Evolutionary conservation across 2,329 filamentous ascomycete species (phyloP), one percentile per base, ranked within the genome.

Genomic region (Rhexocercosporidium sp.): DNA sequence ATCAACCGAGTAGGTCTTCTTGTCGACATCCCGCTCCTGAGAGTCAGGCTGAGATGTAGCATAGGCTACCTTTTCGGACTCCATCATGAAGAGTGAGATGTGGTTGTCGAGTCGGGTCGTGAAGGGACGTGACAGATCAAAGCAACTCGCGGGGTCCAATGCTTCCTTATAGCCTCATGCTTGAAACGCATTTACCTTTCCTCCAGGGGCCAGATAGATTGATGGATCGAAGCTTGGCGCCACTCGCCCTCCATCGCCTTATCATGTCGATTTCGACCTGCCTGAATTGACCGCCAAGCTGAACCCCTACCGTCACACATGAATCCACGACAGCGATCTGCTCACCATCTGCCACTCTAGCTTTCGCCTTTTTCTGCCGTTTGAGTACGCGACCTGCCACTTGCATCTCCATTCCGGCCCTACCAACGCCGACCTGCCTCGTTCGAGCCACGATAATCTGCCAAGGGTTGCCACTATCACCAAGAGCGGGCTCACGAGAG

Each of bases 1-100:
- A 57, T 57, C 54, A 41, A 57, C 54, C 54, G 54, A 57, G 54
- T 57, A 57, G 34, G 34, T 41, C n/a, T 57, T 41, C 54, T 57
- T 57, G 54, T 57, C 54, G 20, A 37, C 31, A 56, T 57, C 54
- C 34, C 31, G 54, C 31, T 57, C 54, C 54, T 57, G 54, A 57
- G 54, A 57, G 34, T 57, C 54, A 39, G 54, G 54, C 31, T 39
- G 54, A 25, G 54, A 57, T 6, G 54, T 25, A 25, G 54, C 54
- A 22, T 57, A 57, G 54, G 31, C 54, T 57, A 57, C 54, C 54
- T 57, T 57, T 57, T 57, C 54, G 20, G 54, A 57, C 31, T 39
- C 54, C 54, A 57, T 57, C 11, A 20, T 57, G 54, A 39, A 57
- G 31, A 39, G 34, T 25, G 7, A 12, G 22, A 37, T 20, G 34